phyloP scores from a whole-genome alignment of 768 basidiomycete species.

The Auricularia sp. region DNA sequence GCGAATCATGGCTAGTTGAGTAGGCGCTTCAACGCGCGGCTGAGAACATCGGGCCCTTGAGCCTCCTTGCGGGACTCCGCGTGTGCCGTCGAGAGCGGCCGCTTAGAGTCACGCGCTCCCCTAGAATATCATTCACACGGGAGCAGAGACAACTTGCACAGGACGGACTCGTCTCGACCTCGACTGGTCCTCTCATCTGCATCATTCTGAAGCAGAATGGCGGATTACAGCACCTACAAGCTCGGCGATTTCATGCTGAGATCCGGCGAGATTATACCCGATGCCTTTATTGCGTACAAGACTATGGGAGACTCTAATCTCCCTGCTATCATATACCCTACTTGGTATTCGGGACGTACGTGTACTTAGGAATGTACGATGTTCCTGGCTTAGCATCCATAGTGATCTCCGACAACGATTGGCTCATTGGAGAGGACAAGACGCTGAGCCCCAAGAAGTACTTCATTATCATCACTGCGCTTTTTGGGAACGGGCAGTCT shows the following conservation, averaged over 20 bases:
- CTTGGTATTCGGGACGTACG: conserved; percentile 1
- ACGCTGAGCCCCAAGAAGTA: conserved; percentile 1
- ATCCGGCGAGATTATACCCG: background rate
- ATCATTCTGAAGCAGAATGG: background rate
- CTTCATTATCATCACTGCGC: conserved; percentile 2
- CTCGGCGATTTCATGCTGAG: conserved; percentile 2
- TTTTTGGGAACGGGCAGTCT: conserved; percentile 1
- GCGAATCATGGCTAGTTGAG: too few species aligned
- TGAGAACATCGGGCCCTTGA: too few species aligned
- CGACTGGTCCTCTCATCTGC: too few species aligned
- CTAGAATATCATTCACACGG: too few species aligned
- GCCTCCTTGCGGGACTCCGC: too few species aligned
- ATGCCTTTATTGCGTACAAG: conserved; percentile 1
- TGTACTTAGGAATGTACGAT: background rate
- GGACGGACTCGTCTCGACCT: too few species aligned
- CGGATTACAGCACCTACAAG: background rate
- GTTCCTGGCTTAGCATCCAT: background rate
- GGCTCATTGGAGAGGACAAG: background rate
- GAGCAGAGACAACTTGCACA: too few species aligned
- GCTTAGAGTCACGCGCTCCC: too few species aligned
- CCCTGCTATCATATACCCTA: conserved; percentile 3
- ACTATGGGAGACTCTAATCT: background rate
- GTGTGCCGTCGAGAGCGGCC: too few species aligned
- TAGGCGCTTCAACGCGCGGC: too few species aligned
- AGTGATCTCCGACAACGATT: background rate